Evolutionary conservation across 2,329 filamentous ascomycete species (phyloP), one percentile per base, ranked within the genome.

Genomic region (Botrytis deweyae): DNA sequence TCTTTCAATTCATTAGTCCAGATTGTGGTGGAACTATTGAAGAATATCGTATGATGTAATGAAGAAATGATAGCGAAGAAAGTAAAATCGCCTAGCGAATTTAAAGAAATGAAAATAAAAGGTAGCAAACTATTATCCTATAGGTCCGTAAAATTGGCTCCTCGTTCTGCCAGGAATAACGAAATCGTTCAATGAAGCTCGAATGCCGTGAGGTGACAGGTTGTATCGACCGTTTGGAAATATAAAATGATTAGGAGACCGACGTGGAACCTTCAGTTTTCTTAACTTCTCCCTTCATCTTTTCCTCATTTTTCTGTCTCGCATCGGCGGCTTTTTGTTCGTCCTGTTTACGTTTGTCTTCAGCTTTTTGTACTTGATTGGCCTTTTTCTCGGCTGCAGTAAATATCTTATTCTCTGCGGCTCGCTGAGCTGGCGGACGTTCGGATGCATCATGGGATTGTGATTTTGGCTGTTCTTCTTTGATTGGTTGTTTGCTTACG

Each of bases 351-450:
- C 68, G 67, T 65, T 70, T 72, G 52, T 74, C 63, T 63, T 76
- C 76, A 25, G 61, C 63, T 46, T 49, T 63, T 58, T 68, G 65
- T 46, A 64, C 49, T 38, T 38, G 9, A 42, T 52, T 36, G 55
- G 74, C 72, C 8, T 72, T 72, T 63, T 76, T 74, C 55, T 74
- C 76, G 29, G 66, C 73, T n/a, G 63, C 46, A 22, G 33, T 49
- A n/a, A 72, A 36, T 29, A 63, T 63, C 18, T 75, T 70, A 2
- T 72, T 67, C n/a, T 74, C 74, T 49, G 59, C 63, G 14, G 61
- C 65, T 42, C 52, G 42, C 46, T 73, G 69, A 40, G 64, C 73
- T 38, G 70, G 40, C 14, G 70, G 49, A 63, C 49, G 63, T 62
- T 70, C 62, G 40, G 66, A 46, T 69, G 64, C 40, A 52, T 42